Evolutionary conservation across 2,329 filamentous ascomycete species (phyloP).

Genomic region (Penicillium sp.): DNA sequence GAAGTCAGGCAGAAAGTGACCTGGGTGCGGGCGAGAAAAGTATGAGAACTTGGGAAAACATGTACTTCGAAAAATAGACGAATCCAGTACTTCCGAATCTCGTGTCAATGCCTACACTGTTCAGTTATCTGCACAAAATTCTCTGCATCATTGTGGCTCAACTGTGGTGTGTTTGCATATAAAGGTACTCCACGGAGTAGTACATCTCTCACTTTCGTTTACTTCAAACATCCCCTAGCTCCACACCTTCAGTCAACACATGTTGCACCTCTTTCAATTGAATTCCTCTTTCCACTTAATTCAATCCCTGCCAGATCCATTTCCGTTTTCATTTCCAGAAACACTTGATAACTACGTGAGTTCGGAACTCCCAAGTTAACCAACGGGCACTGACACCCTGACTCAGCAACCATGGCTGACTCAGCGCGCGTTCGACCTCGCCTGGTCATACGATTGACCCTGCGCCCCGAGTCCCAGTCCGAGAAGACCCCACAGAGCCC

Average conservation of each 20-base stretch:
- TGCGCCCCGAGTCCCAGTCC: neutral
- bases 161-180: too few species aligned
- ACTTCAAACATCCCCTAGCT: too few species aligned
- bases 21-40: neutral
- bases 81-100: neutral
- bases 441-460: neutral
- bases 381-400: neutral
- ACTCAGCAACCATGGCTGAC: slow-evolving; percentile 3
- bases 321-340: neutral
- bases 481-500: neutral
- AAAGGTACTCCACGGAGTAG: too few species aligned
- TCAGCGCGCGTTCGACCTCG: neutral
- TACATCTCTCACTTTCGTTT: too few species aligned
- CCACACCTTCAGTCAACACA: too few species aligned
- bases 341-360: neutral
- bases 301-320: neutral
- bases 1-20: neutral
- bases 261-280: too few species aligned
- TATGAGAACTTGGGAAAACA: neutral
- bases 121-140: too few species aligned
- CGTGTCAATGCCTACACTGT: neutral
- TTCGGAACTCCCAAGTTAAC: neutral
- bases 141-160: too few species aligned
- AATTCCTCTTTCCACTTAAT: neutral
- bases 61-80: neutral